phyloP scores from a whole-genome alignment of 257 asterid species.

The Thymus mandschuricus region DNA sequence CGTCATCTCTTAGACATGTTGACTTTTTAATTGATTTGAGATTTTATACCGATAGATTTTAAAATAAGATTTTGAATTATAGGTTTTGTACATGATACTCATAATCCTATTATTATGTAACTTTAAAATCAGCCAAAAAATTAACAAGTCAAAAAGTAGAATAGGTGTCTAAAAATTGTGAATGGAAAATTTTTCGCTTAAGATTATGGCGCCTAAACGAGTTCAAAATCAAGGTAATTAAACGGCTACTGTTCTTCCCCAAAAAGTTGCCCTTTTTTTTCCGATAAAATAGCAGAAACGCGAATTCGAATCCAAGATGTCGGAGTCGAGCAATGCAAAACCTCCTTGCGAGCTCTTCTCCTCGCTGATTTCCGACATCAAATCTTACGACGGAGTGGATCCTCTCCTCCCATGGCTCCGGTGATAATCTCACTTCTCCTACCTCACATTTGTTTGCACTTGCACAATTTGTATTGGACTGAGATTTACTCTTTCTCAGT shows the following conservation, averaged over 20 bases:
- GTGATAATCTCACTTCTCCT: conserved; percentile 38
- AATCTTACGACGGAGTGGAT: conserved; percentile 69
- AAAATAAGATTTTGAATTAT: no score
- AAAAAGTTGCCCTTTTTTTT: not conserved
- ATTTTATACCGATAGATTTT: no score
- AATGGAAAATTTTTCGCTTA: no score
- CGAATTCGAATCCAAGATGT: conserved; percentile 32
- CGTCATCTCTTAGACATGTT: no score
- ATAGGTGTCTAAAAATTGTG: no score
- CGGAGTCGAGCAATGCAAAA: conserved; percentile 52
- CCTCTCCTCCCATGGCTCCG: conserved; percentile 97
- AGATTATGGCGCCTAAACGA: conserved; percentile 34
- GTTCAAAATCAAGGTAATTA: conserved; percentile 38
- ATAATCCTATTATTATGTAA: no score
- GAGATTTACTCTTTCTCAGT: not conserved
- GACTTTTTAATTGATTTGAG: no score
- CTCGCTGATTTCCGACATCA: conserved; percentile 73
- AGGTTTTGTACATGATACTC: no score
- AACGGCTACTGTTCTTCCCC: not conserved
- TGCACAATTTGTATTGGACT: conserved; percentile 3
- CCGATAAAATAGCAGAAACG: not conserved
- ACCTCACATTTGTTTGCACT: conserved; percentile 12
- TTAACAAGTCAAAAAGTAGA: no score
- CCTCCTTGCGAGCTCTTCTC: conserved; percentile 60
- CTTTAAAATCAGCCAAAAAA: no score